A percentile compares a stretch with the other conserved stretches of the same genome.
Evolutionary conservation across 768 basidiomycete species (phyloP).

Genomic region (Tremella yokohamensis): DNA sequence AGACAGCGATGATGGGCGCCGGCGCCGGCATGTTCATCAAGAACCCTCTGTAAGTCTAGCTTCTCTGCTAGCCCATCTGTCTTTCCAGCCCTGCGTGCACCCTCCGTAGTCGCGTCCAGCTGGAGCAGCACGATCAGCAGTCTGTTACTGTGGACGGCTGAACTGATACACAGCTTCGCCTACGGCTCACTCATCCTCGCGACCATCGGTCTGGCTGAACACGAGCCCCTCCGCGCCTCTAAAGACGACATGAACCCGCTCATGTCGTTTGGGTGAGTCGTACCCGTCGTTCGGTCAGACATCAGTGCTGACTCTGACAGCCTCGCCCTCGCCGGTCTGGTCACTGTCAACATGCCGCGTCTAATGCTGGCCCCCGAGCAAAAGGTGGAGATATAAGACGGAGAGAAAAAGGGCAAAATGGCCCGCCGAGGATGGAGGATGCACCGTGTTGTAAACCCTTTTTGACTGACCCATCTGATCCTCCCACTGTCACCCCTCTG

Average conservation of each 20-base stretch:
- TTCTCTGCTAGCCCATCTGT: background rate
- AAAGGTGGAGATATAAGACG: conserved; percentile 1
- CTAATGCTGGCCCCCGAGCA: conserved; percentile 26
- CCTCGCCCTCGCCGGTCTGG: conserved; percentile 37
- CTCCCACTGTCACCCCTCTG: too few relatives aligned
- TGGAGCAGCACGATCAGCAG: too few relatives aligned
- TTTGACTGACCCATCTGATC: too few relatives aligned
- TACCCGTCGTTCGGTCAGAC: background rate
- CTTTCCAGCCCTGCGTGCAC: background rate
- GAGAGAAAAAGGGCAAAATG: background rate
- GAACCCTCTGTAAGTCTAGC: conserved; percentile 37
- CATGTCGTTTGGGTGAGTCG: conserved; percentile 32
- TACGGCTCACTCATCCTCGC: conserved; percentile 34
- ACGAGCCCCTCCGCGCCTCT: conserved; percentile 28
- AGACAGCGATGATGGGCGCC: conserved; percentile 37
- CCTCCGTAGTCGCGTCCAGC: background rate
- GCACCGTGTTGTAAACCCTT: conserved; percentile 1
- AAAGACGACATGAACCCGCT: conserved; percentile 36
- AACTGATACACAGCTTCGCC: conserved; percentile 29
- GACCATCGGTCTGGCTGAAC: conserved; percentile 28
- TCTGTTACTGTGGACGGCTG: background rate
- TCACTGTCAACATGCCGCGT: conserved; percentile 29
- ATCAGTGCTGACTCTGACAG: conserved; percentile 7
- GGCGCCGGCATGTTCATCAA: conserved; percentile 47
- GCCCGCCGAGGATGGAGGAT: background rate